These are phyloP conservation scores for Bacidia gigantensis DNA, from an alignment of 495 filamentous ascomycete species.

Conservation along the genomic window DNA sequence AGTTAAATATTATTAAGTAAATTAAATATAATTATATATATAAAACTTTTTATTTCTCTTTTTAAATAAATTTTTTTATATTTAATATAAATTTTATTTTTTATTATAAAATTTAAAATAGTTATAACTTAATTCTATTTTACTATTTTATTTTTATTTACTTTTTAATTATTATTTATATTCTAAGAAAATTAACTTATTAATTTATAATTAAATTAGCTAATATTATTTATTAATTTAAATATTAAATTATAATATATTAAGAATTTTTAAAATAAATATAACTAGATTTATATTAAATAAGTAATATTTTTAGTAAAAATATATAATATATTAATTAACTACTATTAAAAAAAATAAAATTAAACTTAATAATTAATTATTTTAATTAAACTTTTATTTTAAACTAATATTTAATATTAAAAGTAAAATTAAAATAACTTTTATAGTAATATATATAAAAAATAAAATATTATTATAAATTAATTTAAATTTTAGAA, in stretches of 20 bases:
- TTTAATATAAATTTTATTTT: no score
- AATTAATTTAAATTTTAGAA: neutral
- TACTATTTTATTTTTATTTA: neutral
- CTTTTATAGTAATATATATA: neutral
- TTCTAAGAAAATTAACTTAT: neutral
- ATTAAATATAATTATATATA: no score
- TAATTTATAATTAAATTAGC: neutral
- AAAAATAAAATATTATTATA: constrained; percentile 4
- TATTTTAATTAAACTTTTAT: no score
- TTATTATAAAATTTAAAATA: no score
- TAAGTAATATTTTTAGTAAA: no score
- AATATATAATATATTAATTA: neutral
- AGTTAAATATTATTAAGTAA: no score
- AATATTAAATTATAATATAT: neutral
- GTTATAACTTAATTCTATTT: no score
- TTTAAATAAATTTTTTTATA: no score
- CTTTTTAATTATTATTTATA: neutral
- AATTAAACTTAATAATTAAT: neutral
- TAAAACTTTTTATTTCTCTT: no score
- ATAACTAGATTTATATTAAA: neutral
- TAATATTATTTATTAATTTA: neutral
- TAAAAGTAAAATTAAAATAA: neutral
- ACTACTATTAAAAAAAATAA: neutral
- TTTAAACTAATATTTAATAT: neutral
- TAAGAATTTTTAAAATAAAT: neutral